phyloP scores from a whole-genome alignment of 352 stramenopile genomes.

The Phytophthora idaei region DNA sequence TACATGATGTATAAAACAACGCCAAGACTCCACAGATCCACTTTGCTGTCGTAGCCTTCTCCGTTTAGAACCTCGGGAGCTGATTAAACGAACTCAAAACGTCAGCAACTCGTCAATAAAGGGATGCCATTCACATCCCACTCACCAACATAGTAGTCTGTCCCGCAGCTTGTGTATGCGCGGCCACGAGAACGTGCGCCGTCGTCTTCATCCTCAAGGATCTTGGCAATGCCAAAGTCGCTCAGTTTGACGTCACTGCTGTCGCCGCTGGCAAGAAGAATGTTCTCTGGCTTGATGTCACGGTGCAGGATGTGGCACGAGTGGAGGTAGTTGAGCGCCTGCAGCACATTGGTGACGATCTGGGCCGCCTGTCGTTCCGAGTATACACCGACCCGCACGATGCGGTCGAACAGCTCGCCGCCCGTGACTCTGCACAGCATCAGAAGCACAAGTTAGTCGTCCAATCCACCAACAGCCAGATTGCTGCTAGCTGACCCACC shows the following conservation, averaged over 20 bases:
- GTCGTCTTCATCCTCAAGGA: constrained; percentile 82
- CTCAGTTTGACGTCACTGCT: constrained; percentile 82
- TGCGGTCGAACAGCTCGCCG: constrained; percentile 85
- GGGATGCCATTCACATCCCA: not conserved
- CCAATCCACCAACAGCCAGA: not conserved
- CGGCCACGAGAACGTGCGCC: constrained; percentile 66
- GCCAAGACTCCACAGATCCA: constrained; percentile 86
- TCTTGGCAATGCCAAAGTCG: constrained; percentile 87
- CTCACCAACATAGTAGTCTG: constrained; percentile 87
- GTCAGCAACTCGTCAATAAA: constrained; percentile 6
- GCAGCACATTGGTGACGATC: constrained; percentile 76
- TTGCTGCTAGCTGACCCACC: constrained; percentile 35
- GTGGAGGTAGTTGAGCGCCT: constrained; percentile 77
- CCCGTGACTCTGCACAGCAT: constrained; percentile 65
- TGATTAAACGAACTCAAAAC: constrained; percentile 14
- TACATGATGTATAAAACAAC: constrained; percentile 91
- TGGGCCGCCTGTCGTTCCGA: constrained; percentile 80
- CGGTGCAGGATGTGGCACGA: constrained; percentile 83
- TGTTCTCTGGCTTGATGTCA: constrained; percentile 88
- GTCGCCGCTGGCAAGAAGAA: constrained; percentile 75
- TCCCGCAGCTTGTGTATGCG: constrained; percentile 89
- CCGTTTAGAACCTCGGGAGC: constrained; percentile 85
- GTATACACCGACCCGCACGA: constrained; percentile 83
- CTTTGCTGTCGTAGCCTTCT: constrained; percentile 88
- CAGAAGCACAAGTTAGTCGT: not conserved